phyloP scores from a whole-genome alignment of 805 yeast species.

The Kodamaea hsintzibuensis region DNA sequence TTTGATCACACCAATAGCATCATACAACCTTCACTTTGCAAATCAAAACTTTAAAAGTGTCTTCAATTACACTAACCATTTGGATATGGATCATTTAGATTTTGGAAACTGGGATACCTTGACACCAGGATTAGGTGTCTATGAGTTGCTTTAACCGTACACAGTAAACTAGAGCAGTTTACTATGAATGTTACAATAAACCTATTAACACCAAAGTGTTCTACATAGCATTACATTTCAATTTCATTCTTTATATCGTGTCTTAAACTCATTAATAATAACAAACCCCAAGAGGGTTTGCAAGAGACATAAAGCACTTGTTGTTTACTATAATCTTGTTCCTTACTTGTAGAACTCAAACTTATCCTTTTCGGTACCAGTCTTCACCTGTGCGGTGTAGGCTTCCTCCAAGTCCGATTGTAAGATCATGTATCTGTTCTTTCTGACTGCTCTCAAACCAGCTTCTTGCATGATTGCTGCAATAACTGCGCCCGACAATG shows the following conservation, averaged over 20 bases:
- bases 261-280: neutral
- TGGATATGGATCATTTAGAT: constrained; percentile 78
- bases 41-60: constrained; percentile 9
- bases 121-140: constrained; percentile 65
- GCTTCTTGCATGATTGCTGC: constrained; percentile 99
- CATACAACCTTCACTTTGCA: constrained; percentile 26
- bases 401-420: constrained; percentile 98
- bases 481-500: constrained; percentile 94
- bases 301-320: too few species aligned
- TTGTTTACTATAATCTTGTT: too few species aligned
- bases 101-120: constrained; percentile 46
- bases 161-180: too few species aligned
- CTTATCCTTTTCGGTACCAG: constrained; percentile 93
- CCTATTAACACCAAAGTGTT: too few species aligned
- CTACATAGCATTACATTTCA: neutral
- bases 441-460: constrained; percentile 96
- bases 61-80: constrained; percentile 47
- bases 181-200: too few species aligned
- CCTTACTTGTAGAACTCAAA: constrained; percentile 89
- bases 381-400: constrained; percentile 92
- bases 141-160: constrained; percentile 28
- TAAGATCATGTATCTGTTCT: constrained; percentile 93
- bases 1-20: constrained; percentile 43
- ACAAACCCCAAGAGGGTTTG: neutral
- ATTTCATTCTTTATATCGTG: neutral